Evolutionary conservation across 1,284 basidiomycete species (phyloP).

Genomic region (Cryptococcus deneoformans): DNA sequence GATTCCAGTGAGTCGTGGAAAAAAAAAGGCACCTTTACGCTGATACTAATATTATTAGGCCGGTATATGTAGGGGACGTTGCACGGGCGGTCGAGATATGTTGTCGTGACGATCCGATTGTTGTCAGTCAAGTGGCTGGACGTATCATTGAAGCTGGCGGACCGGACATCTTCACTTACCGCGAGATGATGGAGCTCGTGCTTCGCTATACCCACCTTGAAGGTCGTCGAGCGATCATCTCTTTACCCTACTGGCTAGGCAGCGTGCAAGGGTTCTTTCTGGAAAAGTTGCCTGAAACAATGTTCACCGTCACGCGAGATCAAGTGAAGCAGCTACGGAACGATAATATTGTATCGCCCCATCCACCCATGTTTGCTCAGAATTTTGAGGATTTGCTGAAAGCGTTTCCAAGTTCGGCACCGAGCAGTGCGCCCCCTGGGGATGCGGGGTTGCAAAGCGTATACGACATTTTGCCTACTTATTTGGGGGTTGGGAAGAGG

Average conservation of each 20-base stretch:
- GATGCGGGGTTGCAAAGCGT: slow-evolving; percentile 53
- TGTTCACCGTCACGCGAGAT: slow-evolving; percentile 64
- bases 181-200: slow-evolving; percentile 62
- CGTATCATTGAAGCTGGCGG: slow-evolving; percentile 67
- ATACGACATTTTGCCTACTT: slow-evolving; percentile 59
- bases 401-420: slow-evolving; percentile 40
- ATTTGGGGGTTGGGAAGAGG: slow-evolving; percentile 47
- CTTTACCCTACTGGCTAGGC: slow-evolving; percentile 61
- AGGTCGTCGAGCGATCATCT: slow-evolving; percentile 56
- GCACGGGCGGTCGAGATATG: slow-evolving; percentile 61
- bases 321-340: slow-evolving; percentile 62
- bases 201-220: slow-evolving; percentile 55
- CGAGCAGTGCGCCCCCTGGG: slow-evolving; percentile 26
- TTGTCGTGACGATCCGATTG: slow-evolving; percentile 51
- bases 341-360: slow-evolving; percentile 58
- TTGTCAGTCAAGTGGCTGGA: slow-evolving; percentile 53
- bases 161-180: slow-evolving; percentile 63
- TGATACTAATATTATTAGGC: slow-evolving; percentile 28
- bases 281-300: slow-evolving; percentile 61
- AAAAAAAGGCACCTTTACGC: not conserved
- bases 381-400: slow-evolving; percentile 54
- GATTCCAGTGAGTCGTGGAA: slow-evolving; percentile 55
- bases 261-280: slow-evolving; percentile 60
- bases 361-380: slow-evolving; percentile 43
- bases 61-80: slow-evolving; percentile 65